Evolutionary conservation across 2,329 filamentous ascomycete genomes (phyloP).

Genomic region (Fusarium pseudograminearum): DNA sequence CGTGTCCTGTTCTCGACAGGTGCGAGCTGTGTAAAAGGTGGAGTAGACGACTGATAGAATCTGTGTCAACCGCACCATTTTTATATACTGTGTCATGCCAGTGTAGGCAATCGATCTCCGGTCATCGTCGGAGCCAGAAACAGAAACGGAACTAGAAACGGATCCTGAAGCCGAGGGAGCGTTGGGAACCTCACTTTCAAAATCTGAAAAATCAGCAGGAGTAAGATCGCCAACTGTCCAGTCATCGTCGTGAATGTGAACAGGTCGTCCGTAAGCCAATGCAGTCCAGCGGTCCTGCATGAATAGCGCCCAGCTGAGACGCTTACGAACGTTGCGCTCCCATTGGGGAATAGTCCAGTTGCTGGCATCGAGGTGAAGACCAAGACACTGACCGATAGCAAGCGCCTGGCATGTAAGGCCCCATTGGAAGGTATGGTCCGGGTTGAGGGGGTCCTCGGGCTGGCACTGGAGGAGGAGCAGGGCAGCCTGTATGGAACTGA

Average conservation of each 20-base stretch:
- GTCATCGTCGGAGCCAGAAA: slow-evolving; percentile 44
- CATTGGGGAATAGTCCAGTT: slow-evolving; percentile 68
- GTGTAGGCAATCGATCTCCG: slow-evolving; percentile 52
- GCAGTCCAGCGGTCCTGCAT: slow-evolving; percentile 70
- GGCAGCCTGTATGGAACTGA: slow-evolving; percentile 49
- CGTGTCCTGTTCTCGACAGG: slow-evolving; percentile 49
- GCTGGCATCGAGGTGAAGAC: slow-evolving; percentile 66
- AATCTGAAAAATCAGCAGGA: slow-evolving; percentile 52
- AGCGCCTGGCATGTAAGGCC: slow-evolving; percentile 61
- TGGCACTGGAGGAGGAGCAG: slow-evolving; percentile 48
- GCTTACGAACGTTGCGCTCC: slow-evolving; percentile 68
- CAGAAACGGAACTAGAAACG: slow-evolving; percentile 29
- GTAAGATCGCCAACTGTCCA: slow-evolving; percentile 47
- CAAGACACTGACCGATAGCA: slow-evolving; percentile 64
- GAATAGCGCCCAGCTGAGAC: slow-evolving; percentile 70
- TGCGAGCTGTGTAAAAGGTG: slow-evolving; percentile 56
- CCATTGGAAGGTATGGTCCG: slow-evolving; percentile 52
- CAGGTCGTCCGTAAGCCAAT: slow-evolving; percentile 47
- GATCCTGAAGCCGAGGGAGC: slow-evolving; percentile 22
- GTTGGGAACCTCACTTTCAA: slow-evolving; percentile 33
- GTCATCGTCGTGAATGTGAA: slow-evolving; percentile 50
- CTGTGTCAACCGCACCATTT: slow-evolving; percentile 60
- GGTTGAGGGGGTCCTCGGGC: slow-evolving; percentile 51
- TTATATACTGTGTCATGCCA: slow-evolving; percentile 57
- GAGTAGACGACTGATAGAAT: slow-evolving; percentile 62